Conservation (phyloP, 1,139 yeast genomes). For the Candida labiduridarum region DNA sequence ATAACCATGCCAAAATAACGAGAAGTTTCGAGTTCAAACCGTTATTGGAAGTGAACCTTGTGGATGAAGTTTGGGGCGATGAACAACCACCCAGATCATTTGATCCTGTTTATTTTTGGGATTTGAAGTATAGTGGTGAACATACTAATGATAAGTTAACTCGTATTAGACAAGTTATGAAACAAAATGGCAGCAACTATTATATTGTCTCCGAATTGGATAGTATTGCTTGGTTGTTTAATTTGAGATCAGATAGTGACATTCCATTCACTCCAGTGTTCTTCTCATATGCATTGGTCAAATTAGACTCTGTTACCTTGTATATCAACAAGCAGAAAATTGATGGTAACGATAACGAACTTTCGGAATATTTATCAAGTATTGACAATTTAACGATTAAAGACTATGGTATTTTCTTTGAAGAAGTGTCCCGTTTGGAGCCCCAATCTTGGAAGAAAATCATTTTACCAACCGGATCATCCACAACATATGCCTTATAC, state of each 20-base stretch:
- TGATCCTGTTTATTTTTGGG: slow-evolving; percentile 42
- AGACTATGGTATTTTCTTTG: slow-evolving; percentile 33
- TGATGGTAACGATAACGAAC: slow-evolving; percentile 18
- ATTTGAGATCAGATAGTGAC: slow-evolving; percentile 48
- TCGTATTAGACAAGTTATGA: slow-evolving; percentile 30
- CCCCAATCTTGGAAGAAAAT: slow-evolving; percentile 16
- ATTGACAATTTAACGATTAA: slow-evolving; percentile 33
- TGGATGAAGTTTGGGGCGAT: slow-evolving; percentile 45
- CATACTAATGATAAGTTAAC: slow-evolving; percentile 33
- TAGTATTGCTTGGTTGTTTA: slow-evolving; percentile 59
- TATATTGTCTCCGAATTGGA: slow-evolving; percentile 49
- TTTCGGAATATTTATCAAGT: slow-evolving; percentile 28
- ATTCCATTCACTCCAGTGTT: slow-evolving; percentile 54
- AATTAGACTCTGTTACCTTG: slow-evolving; percentile 29
- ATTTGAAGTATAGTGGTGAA: slow-evolving; percentile 48
- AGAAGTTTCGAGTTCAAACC: slow-evolving; percentile 35
- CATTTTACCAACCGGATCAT: slow-evolving; percentile 34
- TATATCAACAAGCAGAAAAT: slow-evolving; percentile 44
- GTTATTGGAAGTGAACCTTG: slow-evolving; percentile 31
- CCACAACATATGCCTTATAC: slow-evolving; percentile 38
- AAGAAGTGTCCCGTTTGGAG: slow-evolving; percentile 28
- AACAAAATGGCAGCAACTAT: slow-evolving; percentile 24
- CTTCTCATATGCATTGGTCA: slow-evolving; percentile 47
- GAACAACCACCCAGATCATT: slow-evolving; percentile 42
- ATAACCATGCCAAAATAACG: slow-evolving; percentile 22